A percentile compares a stretch with the other conserved stretches of the same genome.
Evolutionary conservation across 1,284 basidiomycete genomes (phyloP).

Genomic region (Ustilago xerochloae): DNA sequence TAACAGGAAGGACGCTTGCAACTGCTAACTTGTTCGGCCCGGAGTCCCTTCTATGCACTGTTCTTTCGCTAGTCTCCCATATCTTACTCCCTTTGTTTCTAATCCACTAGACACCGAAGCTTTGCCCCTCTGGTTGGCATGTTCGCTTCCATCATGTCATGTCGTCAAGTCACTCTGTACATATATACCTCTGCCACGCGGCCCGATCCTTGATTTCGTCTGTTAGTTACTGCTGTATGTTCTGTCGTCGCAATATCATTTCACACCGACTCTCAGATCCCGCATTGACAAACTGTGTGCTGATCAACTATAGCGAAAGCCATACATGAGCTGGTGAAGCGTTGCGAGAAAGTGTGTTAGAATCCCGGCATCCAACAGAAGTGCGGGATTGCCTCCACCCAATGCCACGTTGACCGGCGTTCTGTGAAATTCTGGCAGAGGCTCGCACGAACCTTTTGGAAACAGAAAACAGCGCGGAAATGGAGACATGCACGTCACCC

Average conservation of each 20-base stretch:
- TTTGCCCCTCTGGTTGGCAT: too few relatives aligned
- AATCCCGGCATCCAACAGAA: too few relatives aligned
- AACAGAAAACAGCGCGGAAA: background rate
- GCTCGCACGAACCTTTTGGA: constrained; percentile 13
- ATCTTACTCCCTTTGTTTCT: too few relatives aligned
- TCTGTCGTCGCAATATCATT: constrained; percentile 3
- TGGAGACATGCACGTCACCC: constrained; percentile 15
- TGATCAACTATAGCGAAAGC: too few relatives aligned
- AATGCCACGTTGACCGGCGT: too few relatives aligned
- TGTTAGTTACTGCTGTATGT: constrained; percentile 5
- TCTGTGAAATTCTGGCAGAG: constrained; percentile 3
- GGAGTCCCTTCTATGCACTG: too few relatives aligned
- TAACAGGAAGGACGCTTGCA: constrained; percentile 54
- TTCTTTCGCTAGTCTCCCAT: background rate
- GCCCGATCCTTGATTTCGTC: background rate
- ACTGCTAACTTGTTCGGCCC: constrained; percentile 45
- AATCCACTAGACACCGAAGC: too few relatives aligned
- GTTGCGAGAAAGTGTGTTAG: too few relatives aligned
- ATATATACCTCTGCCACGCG: constrained; percentile 23
- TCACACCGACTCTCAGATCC: background rate
- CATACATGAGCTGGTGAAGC: too few relatives aligned
- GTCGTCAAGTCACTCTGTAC: constrained; percentile 24
- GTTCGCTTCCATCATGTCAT: too few relatives aligned
- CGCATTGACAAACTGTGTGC: too few relatives aligned
- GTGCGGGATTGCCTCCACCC: too few relatives aligned